A percentile compares a stretch with the other conserved stretches of the same genome.
Conservation (phyloP, 306 rosid genomes). For the Lotus japonicus region DNA sequence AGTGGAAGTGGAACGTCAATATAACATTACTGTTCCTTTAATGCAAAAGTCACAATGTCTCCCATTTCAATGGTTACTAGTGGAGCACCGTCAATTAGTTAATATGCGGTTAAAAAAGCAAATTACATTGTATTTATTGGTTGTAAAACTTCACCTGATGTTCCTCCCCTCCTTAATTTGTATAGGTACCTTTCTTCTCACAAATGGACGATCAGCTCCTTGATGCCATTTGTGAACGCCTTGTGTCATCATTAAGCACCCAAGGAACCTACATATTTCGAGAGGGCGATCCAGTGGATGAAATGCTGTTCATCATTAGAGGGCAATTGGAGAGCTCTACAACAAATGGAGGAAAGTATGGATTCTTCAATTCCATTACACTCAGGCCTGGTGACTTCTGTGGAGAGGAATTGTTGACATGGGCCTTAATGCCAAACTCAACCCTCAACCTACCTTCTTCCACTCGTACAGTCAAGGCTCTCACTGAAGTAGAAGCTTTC, state of each 20-base stretch:
- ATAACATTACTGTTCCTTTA: no score
- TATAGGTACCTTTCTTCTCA: slow-evolving; percentile 84
- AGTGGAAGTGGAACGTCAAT: no score
- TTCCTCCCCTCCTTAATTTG: neutral
- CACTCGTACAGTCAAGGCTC: slow-evolving; percentile 65
- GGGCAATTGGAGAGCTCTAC: slow-evolving; percentile 91
- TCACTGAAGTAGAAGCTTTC: slow-evolving; percentile 80
- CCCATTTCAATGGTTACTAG: no score
- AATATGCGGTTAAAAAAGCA: no score
- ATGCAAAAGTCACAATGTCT: no score
- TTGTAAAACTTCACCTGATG: no score
- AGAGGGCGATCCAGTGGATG: slow-evolving; percentile 74
- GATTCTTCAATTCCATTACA: slow-evolving; percentile 74
- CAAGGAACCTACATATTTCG: slow-evolving; percentile 63
- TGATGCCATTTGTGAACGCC: slow-evolving; percentile 88
- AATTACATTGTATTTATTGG: no score
- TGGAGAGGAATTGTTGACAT: slow-evolving; percentile 80
- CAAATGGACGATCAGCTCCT: slow-evolving; percentile 97
- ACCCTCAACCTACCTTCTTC: slow-evolving; percentile 72
- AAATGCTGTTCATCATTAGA: slow-evolving; percentile 82
- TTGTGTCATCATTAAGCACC: slow-evolving; percentile 67
- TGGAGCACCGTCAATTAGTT: no score
- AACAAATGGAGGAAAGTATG: slow-evolving; percentile 75
- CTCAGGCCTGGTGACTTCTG: slow-evolving; percentile 87
- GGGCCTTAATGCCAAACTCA: slow-evolving; percentile 86